Evolutionary conservation across 2,329 filamentous ascomycete species (phyloP), one percentile per base, ranked within the genome.

Genomic region (Ophiostoma montium): DNA sequence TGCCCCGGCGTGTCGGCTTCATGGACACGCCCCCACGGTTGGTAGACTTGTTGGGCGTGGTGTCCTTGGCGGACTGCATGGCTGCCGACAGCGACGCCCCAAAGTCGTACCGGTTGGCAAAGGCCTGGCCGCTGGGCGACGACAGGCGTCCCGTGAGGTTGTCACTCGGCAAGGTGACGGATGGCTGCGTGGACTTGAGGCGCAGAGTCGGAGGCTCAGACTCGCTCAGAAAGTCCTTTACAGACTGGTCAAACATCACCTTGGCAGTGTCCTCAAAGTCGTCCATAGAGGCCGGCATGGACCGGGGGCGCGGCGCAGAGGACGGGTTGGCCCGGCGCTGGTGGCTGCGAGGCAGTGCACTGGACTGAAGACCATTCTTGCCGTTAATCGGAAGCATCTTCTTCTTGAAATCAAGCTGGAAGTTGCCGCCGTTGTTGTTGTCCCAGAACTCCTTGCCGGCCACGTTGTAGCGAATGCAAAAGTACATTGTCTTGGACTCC

Each of bases 101-200:
- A 63, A 98, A 96, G 67, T 96, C 90, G 63, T 98, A 98, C 48
- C 92, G 84, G 64, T 89, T 89, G 43, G 87, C 85, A 63, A 96
- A 95, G 16, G 82, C 84, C 58, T 85, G 80, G 23, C 80, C 78
- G 55, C 75, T 79, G 1, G 76, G 75, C 2, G 75, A 66, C 0
- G 72, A 62, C 21, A 78, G 61, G 32, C 70, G 62, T 59, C 70
- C 65, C 57, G 74, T 60, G 18, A 80, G 60, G 56, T 74, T 78
- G 55, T 85, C 79, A 48, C 75, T 78, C 21, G 83, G 74, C 49
- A 85, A 63, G 56, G 75, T 80, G 42, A 72, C 62, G 30, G 72
- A 68, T 15, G 86, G 84, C 61, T 79, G 78, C 51, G 77, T 75
- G 35, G 72, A 74, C 70, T 87, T 88, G 50, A 92, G 72, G 55